A percentile compares a stretch with the other conserved stretches of the same genome.
These are phyloP conservation scores for Pezicula radicicola DNA, from an alignment of 2,329 filamentous ascomycete genomes.

Conservation along the genomic window DNA sequence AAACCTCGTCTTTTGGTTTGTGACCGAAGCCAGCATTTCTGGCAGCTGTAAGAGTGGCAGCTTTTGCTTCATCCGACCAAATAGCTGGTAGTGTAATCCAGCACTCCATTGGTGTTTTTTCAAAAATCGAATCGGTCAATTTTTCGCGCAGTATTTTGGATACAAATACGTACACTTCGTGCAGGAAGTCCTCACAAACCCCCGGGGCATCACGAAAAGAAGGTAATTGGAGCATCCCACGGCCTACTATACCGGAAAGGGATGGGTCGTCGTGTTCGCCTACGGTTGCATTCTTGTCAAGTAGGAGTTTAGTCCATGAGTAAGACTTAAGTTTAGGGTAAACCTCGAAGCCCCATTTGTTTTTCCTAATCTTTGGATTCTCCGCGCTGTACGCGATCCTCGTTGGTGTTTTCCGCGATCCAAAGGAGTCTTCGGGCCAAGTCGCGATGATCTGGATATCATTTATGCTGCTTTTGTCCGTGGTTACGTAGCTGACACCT, in stretches of 20 bases:
- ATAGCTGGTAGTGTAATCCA: constrained; percentile 22
- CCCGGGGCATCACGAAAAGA: constrained; percentile 10
- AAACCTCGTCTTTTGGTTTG: constrained; percentile 12
- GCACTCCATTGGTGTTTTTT: constrained; percentile 16
- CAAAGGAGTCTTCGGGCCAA: constrained; percentile 13
- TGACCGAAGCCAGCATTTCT: constrained; percentile 17
- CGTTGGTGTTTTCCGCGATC: constrained; percentile 15
- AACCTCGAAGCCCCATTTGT: constrained; percentile 22
- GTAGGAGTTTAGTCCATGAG: constrained; percentile 24
- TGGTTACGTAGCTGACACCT: constrained; percentile 14
- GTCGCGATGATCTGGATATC: constrained; percentile 13
- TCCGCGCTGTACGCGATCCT: constrained; percentile 17
- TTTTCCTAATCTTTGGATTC: constrained; percentile 5
- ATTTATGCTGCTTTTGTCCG: constrained; percentile 11
- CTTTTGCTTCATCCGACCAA: constrained; percentile 22
- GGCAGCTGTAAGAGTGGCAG: constrained; percentile 18
- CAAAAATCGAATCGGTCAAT: constrained; percentile 8
- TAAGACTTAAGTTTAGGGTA: constrained; percentile 14
- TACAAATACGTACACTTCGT: constrained; percentile 13
- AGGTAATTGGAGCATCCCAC: constrained; percentile 14
- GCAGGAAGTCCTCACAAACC: constrained; percentile 20
- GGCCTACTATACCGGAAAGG: constrained; percentile 4
- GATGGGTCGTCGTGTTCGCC: constrained; percentile 14
- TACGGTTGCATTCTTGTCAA: constrained; percentile 15
- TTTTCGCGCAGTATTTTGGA: constrained; percentile 4